Base-by-base conservation (phyloP, 768 basidiomycete genomes). In the Macrolepiota dolichaula region DNA sequence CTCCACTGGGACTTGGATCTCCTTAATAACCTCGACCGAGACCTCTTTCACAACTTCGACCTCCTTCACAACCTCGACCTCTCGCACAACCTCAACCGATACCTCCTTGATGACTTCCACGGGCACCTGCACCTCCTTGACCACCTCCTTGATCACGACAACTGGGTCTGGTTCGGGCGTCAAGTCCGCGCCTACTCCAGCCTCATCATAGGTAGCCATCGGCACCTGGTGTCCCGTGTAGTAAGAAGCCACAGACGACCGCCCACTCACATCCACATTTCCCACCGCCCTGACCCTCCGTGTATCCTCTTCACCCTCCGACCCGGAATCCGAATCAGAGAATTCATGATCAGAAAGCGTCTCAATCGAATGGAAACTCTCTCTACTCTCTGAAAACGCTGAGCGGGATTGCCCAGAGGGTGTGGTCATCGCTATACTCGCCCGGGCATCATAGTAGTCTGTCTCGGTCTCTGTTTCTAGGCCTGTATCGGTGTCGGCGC, bases 391-490 rank as follows among this genome's bases (percentile, higher is more conserved):
- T 3, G 59, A 53, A 53, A 89, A 88, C 61, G 44, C 29, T 7
- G 27, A 22, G 42, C 29, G 2, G 55, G n/a, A 32, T 7, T 82
- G 82, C 3, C 66, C 68, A 4, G 84, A 85, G 3, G 80, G 77
- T 3, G 92, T 89, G 0, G 86, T 86, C 71, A 84, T 79, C 65
- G 83, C 85, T 63, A 81, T 76, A 63, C 79, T 92, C 69, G 88
- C 86, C 49, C 86, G 77, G 1, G 94, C 95, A 70, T 96, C 94
- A 1, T 87, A 79, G 66, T 91, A 94, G 61, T 88, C 89, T 0
- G 84, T 83, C 53, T 86, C 89, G 1, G 81, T 80, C 46, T 86
- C 89, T 0, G 87, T 88, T 74, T 87, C 86, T 11, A 83, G 84
- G 55, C 79, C 80, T n/a, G 81, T 80, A 44, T 75, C 69, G 13